Evolutionary conservation across 2,329 filamentous ascomycete species (phyloP).

Genomic region (Nemania sp.): DNA sequence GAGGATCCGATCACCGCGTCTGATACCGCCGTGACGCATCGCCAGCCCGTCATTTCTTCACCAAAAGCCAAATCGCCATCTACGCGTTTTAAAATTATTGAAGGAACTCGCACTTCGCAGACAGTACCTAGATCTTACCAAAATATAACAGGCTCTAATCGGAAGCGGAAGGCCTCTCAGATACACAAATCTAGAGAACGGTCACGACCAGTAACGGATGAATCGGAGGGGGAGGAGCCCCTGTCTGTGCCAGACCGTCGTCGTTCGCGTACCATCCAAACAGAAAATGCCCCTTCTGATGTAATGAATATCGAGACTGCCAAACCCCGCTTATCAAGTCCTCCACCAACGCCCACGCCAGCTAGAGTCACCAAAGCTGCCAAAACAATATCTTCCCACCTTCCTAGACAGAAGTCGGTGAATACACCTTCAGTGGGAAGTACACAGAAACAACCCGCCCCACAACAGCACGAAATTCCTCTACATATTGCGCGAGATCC

Average conservation of each 20-base stretch:
- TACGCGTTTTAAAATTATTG: slow-evolving; percentile 30
- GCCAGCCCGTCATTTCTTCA: slow-evolving; percentile 40
- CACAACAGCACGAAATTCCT: slow-evolving; percentile 46
- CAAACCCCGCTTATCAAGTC: slow-evolving; percentile 47
- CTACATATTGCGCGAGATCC: slow-evolving; percentile 45
- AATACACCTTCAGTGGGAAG: slow-evolving; percentile 20
- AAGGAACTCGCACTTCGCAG: slow-evolving; percentile 32
- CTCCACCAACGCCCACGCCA: slow-evolving; percentile 48
- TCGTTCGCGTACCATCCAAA: slow-evolving; percentile 43
- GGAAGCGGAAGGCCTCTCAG: slow-evolving; percentile 51
- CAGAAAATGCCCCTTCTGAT: slow-evolving; percentile 39
- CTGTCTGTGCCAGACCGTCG: slow-evolving; percentile 38
- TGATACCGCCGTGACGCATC: slow-evolving; percentile 40
- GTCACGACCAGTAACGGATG: slow-evolving; percentile 35
- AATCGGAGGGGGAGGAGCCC: slow-evolving; percentile 34
- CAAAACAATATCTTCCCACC: slow-evolving; percentile 13
- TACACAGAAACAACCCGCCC: slow-evolving; percentile 25
- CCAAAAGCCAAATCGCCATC: slow-evolving; percentile 39
- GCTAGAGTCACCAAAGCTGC: slow-evolving; percentile 31
- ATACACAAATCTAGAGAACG: slow-evolving; percentile 45
- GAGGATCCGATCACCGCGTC: slow-evolving; percentile 45
- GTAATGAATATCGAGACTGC: slow-evolving; percentile 42
- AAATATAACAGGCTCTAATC: slow-evolving; percentile 39
- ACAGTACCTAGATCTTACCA: slow-evolving; percentile 28
- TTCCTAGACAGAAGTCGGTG: slow-evolving; percentile 15